phyloP scores from a whole-genome alignment of 2,329 filamentous ascomycete genomes.

The Penicillium olsonii region DNA sequence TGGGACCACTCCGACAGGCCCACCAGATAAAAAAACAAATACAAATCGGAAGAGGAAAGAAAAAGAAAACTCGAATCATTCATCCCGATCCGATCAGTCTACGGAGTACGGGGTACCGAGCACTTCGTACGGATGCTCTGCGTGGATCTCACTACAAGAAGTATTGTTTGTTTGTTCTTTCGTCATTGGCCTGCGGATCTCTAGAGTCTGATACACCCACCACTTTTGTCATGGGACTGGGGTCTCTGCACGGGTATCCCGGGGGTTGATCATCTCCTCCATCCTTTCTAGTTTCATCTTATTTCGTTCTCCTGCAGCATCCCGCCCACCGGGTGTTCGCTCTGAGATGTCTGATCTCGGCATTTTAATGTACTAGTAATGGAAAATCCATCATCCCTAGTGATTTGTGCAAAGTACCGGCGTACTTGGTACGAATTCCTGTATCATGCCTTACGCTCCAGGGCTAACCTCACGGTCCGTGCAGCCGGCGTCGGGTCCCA shows the following conservation, averaged over 20 bases:
- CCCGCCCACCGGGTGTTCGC: slow-evolving; percentile 35
- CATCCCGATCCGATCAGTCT: slow-evolving; percentile 15
- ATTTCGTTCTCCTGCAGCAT: slow-evolving; percentile 36
- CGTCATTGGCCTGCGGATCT: slow-evolving; percentile 29
- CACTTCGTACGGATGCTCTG: not conserved
- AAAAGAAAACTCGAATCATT: slow-evolving; percentile 12
- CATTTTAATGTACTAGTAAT: slow-evolving; percentile 26
- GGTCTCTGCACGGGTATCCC: slow-evolving; percentile 34
- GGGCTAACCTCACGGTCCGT: slow-evolving; percentile 30
- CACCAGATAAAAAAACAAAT: slow-evolving; percentile 3
- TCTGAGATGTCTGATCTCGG: slow-evolving; percentile 34
- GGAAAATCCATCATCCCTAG: slow-evolving; percentile 21
- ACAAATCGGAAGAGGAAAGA: not conserved
- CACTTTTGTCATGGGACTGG: slow-evolving; percentile 33
- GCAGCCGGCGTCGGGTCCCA: slow-evolving; percentile 24
- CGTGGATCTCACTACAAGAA: not conserved
- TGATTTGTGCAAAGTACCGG: slow-evolving; percentile 4
- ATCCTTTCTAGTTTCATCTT: slow-evolving; percentile 38
- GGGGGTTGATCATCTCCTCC: slow-evolving; percentile 34
- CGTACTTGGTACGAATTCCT: too few species aligned
- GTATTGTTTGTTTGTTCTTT: not conserved
- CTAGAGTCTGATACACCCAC: slow-evolving; percentile 32
- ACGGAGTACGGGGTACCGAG: slow-evolving; percentile 10
- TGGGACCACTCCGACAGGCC: slow-evolving; percentile 18
- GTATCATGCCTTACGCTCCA: slow-evolving; percentile 20